Base-by-base conservation (phyloP, 257 asterid species). In the Solanum etuberosum region DNA sequence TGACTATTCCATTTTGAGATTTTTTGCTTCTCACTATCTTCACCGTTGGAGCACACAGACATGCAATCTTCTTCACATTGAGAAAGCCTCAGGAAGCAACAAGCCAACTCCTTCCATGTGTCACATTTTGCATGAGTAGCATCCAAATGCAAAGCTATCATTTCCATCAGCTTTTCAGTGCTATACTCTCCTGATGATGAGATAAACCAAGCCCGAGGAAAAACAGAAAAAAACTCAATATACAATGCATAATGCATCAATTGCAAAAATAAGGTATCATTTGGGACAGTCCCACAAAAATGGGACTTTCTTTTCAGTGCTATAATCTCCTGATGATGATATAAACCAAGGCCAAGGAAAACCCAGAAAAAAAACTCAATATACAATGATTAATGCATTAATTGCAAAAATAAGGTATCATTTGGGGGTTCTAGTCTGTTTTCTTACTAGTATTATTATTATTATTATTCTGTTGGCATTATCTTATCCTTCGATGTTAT, bases 131-230 rank as follows among this genome's bases (percentile, higher is more conserved):
- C 98, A 83, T 83, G 37, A 9, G 95, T 84, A 86, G 96, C 95
- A 87, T 97, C 99, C 35, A 97, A 92, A 93, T 95, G 98, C 86
- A 89, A 88, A 63, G 97, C 99, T 92, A 95, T 82, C 97, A 94
- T 93, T 90, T 97, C 95, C 89, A 91, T 91, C 94, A 97, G 89
- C 88, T 88, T 92, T 85, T 88, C 92, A 16, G 94, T 88, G 88
- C 92, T 91, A 70, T 91, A 95, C 18, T 93, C 94, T 83, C 98
- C 98, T 97, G 94, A 48, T 48, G 89, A 83, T 27, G 73, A 35
- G 10, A 73, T 12, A 84, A 8, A 72, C 34, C 80, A 51, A 87
- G 38, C 68, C 25, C 57, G 14, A 83, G 48, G 32, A 27, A 40
- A 71, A 57, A 68, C 25, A 32, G 37, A 20, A 34, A 48, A 61